Evolutionary conservation across 2,329 filamentous ascomycete species (phyloP), one percentile per base, ranked within the genome.

Genomic region (Magnaporthiopsis incrustans): DNA sequence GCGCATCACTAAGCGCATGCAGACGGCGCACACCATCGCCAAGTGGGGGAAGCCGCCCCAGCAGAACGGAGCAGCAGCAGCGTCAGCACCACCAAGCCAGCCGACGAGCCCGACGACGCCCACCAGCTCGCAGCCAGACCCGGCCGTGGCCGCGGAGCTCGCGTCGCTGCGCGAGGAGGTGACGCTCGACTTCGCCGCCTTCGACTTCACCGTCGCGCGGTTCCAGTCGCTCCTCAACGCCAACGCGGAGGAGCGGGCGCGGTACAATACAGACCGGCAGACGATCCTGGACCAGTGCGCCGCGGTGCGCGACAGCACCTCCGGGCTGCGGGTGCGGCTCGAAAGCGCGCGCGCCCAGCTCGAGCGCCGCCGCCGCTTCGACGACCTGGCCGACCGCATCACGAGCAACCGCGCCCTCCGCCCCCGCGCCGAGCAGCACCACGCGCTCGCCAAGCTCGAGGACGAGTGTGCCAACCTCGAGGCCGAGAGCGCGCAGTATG

Each of bases 401-500:
- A 91, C 91, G 12, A 87, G 83, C 67, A 95, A 95, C 73, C 84
- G 88, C 65, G 82, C 93, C 73, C 81, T 97, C 67, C 87, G 89
- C 67, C 87, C 92, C 57, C 84, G 94, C n/a, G 90, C 92, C 67
- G 93, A 97, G 71, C 92, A 97, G 74, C 80, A 86, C 65, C 81
- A 85, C 22, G 89, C 90, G 70, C 81, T 97, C 64, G 85, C 84
- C 67, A 96, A 96, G 77, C 81, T 97, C 44, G 88, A 93, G 72
- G 88, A 91, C 58, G 94, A 98, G 78, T 97, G 96, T 75, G 85
- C 86, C 57, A 92, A 96, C 73, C 79, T 98, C 66, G 89, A 96
- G 77, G 85, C 86, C 68, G 92, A 98, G 79, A 92, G 91, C 71
- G 84, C 85, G 71, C 88, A 90, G 53, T 96, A 96, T 73, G 89